Evolutionary conservation across 1,284 basidiomycete species (phyloP).

Genomic region (Bondarzewia mesenterica): DNA sequence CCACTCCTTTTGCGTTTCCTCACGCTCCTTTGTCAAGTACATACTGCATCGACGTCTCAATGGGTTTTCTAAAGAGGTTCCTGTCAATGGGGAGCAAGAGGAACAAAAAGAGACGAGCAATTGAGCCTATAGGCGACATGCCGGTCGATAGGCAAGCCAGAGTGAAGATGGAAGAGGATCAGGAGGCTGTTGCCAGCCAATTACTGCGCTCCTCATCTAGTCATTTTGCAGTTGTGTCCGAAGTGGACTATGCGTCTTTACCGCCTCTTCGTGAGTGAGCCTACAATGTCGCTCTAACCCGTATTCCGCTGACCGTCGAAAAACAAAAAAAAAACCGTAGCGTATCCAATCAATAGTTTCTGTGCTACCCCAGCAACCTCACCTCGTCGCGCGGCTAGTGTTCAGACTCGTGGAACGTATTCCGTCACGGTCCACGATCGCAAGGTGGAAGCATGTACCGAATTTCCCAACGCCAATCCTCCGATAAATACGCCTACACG

Average conservation of each 20-base stretch:
- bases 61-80: constrained; percentile 66
- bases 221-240: constrained; percentile 46
- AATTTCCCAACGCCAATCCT: constrained; percentile 56
- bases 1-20: constrained; percentile 4
- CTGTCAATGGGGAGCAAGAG: constrained; percentile 63
- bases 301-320: neutral
- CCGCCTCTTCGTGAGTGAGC: constrained; percentile 68
- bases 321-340: constrained; percentile 25
- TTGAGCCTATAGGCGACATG: constrained; percentile 1
- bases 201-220: constrained; percentile 66
- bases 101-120: constrained; percentile 36
- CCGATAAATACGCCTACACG: constrained; percentile 18
- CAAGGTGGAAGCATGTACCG: constrained; percentile 49
- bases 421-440: constrained; percentile 61
- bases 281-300: too few relatives aligned
- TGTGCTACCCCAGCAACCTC: constrained; percentile 36
- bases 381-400: constrained; percentile 30
- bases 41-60: constrained; percentile 19
- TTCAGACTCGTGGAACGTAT: constrained; percentile 48
- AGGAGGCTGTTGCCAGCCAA: constrained; percentile 48
- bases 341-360: constrained; percentile 58
- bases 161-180: constrained; percentile 32
- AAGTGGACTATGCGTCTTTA: constrained; percentile 45
- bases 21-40: neutral
- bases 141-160: constrained; percentile 14